Conservation (phyloP, 495 filamentous ascomycete species). For the Hypoxylon lienhwacheense region DNA sequence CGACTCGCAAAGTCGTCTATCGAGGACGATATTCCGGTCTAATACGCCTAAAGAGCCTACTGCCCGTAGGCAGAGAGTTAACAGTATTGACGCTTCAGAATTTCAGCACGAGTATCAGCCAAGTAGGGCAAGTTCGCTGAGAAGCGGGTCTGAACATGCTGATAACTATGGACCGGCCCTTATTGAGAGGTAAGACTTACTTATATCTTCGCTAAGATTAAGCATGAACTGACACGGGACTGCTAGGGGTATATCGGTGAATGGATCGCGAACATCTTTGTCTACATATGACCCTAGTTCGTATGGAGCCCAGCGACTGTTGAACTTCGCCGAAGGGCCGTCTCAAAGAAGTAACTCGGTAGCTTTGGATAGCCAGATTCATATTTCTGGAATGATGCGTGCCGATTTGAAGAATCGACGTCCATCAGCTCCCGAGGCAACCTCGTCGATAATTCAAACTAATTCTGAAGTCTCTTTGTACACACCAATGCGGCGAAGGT, state of each 20-base stretch:
- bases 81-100: conserved; percentile 11
- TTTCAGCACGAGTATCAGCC: conserved; percentile 18
- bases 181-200: conserved; percentile 17
- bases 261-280: conserved; percentile 39
- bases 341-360: conserved; percentile 35
- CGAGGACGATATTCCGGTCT: conserved; percentile 27
- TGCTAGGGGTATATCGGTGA: conserved; percentile 34
- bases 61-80: conserved; percentile 14
- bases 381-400: conserved; percentile 43
- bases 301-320: conserved; percentile 48
- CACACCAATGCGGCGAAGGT: conserved; percentile 51
- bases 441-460: conserved; percentile 38
- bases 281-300: conserved; percentile 47
- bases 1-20: conserved; percentile 10
- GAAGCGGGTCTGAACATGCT: conserved; percentile 19
- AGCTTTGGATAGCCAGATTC: conserved; percentile 42
- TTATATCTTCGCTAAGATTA: neutral
- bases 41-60: conserved; percentile 22
- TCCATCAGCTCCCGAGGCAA: conserved; percentile 34
- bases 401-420: conserved; percentile 39
- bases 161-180: conserved; percentile 21
- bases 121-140: conserved; percentile 14
- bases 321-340: conserved; percentile 45
- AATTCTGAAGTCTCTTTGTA: conserved; percentile 52
- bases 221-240: conserved; percentile 9